These are phyloP conservation scores for Saccharomycopsis capsularis DNA, from an alignment of 805 yeast genomes.

Conservation along the genomic window DNA sequence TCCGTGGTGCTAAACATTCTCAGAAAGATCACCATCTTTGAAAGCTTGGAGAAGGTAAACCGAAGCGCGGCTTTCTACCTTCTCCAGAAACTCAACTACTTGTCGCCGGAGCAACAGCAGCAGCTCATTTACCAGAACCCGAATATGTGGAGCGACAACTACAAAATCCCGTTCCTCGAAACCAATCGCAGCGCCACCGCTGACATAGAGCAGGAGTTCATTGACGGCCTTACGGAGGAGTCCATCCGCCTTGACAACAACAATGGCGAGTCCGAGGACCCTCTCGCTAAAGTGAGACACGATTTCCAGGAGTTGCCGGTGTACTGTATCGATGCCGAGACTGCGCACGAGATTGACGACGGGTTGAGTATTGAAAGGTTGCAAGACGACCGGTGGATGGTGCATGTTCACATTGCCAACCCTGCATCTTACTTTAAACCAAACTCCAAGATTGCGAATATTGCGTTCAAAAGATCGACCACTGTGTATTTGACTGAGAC, in stretches of 20 bases:
- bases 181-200: conserved; percentile 37
- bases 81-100: conserved; percentile 25
- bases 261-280: conserved; percentile 18
- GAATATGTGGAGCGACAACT: conserved; percentile 36
- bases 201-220: conserved; percentile 38
- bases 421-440: conserved; percentile 59
- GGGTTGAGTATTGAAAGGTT: conserved; percentile 59
- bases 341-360: conserved; percentile 90
- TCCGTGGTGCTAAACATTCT: conserved; percentile 41
- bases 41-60: conserved; percentile 38
- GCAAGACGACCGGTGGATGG: conserved; percentile 29
- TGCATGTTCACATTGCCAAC: conserved; percentile 79
- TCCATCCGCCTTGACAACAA: conserved; percentile 6
- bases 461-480: conserved; percentile 54
- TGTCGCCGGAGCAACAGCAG: conserved; percentile 8
- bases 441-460: conserved; percentile 30
- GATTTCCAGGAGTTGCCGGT: conserved; percentile 44
- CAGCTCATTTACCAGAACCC: conserved; percentile 40
- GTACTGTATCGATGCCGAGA: conserved; percentile 75
- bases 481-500: conserved; percentile 71
- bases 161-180: conserved; percentile 38
- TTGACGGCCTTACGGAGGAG: conserved; percentile 28
- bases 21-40: conserved; percentile 29
- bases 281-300: conserved; percentile 28
- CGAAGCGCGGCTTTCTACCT: conserved; percentile 48